Conservation (phyloP, 2,329 filamentous ascomycete species). For the Aspergillus calidoustus region DNA sequence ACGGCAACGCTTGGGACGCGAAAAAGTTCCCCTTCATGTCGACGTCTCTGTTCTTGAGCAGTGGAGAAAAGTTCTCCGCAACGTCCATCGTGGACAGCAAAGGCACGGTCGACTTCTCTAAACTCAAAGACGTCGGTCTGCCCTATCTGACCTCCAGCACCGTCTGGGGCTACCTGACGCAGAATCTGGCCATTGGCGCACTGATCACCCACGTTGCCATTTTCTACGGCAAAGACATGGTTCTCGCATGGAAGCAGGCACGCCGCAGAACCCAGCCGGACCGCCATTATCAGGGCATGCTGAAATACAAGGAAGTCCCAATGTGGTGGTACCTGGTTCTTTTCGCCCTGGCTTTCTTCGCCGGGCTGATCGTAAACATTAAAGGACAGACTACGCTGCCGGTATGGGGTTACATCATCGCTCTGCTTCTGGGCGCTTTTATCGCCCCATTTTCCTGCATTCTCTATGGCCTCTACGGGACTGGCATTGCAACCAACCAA, state of each 20-base stretch:
- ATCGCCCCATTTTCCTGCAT: conserved; percentile 54
- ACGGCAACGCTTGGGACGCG: conserved; percentile 31
- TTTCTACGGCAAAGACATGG: conserved; percentile 32
- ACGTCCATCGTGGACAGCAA: conserved; percentile 27
- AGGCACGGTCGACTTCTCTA: conserved; percentile 33
- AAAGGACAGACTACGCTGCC: conserved; percentile 55
- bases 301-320: conserved; percentile 33
- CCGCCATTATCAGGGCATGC: conserved; percentile 31
- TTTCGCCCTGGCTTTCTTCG: conserved; percentile 51
- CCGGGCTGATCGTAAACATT: conserved; percentile 53
- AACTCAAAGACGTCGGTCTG: conserved; percentile 30
- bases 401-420: conserved; percentile 54
- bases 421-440: conserved; percentile 46
- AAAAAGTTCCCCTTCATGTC: conserved; percentile 34
- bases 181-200: conserved; percentile 30
- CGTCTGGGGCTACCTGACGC: conserved; percentile 25
- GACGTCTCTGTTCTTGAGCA: conserved; percentile 36
- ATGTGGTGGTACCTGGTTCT: conserved; percentile 55
- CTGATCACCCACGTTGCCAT: conserved; percentile 32
- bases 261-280: conserved; percentile 25
- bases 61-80: conserved; percentile 30
- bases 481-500: conserved; percentile 27
- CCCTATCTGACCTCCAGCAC: conserved; percentile 34
- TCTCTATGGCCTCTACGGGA: conserved; percentile 27
- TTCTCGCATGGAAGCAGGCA: conserved; percentile 28